phyloP scores from a whole-genome alignment of 192 early-diverging fungal species.

The Dimargaris cristalligena region DNA sequence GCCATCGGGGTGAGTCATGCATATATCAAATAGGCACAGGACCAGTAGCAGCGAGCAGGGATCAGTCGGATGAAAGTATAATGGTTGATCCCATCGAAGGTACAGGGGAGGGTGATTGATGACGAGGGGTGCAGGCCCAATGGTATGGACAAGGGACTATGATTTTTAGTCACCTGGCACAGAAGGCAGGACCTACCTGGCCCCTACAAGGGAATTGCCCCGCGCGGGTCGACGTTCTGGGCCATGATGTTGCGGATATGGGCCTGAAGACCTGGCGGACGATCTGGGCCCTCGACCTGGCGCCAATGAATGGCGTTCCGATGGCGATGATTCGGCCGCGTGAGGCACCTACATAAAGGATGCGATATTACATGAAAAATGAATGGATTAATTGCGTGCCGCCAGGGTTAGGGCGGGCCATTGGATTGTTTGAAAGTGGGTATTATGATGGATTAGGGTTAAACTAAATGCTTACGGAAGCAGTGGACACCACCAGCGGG shows the following conservation, averaged over 20 bases:
- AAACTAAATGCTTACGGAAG: constrained; percentile 24
- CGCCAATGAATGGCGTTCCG: not conserved
- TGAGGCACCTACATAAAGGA: no score
- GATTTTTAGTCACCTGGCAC: no score
- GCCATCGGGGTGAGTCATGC: constrained; percentile 2
- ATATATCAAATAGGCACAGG: not conserved
- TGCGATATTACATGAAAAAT: not conserved
- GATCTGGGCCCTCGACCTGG: no score
- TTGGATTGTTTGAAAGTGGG: constrained; percentile 20
- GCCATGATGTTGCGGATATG: no score
- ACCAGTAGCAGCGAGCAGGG: not conserved
- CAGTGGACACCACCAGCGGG: constrained; percentile 41
- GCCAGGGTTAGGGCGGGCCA: no score
- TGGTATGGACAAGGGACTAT: constrained; percentile 18
- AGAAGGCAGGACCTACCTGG: no score
- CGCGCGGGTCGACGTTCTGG: no score
- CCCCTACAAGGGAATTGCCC: no score
- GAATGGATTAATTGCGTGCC: constrained; percentile 15
- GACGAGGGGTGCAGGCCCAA: constrained; percentile 23
- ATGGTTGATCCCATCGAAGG: not conserved
- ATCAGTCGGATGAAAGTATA: not conserved
- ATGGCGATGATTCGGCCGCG: not conserved
- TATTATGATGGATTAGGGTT: constrained; percentile 15
- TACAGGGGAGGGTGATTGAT: not conserved
- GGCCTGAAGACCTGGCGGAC: no score